Evolutionary conservation across 2,329 filamentous ascomycete genomes (phyloP).

Genomic region (Fusarium longipes): DNA sequence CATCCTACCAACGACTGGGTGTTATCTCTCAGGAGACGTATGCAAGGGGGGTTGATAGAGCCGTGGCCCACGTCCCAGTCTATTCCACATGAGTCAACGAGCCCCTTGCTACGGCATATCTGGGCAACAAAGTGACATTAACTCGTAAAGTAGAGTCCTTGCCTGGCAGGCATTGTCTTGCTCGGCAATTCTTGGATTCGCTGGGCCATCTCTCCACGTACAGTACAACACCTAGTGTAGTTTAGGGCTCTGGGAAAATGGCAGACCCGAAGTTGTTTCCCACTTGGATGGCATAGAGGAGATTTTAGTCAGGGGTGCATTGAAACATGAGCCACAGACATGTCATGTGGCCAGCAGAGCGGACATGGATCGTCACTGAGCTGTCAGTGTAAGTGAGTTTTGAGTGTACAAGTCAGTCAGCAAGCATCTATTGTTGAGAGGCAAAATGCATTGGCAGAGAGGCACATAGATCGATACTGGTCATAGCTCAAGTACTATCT

Average conservation of each 20-base stretch:
- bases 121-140: constrained; percentile 29
- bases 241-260: constrained; percentile 6
- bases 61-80: constrained; percentile 4
- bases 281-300: not conserved
- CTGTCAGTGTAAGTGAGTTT: constrained; percentile 1
- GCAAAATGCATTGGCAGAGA: not conserved
- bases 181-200: constrained; percentile 31
- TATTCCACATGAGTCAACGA: constrained; percentile 9
- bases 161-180: constrained; percentile 1
- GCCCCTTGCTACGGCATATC: constrained; percentile 27
- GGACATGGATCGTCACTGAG: constrained; percentile 7
- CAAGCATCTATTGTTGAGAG: constrained; percentile 3
- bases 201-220: constrained; percentile 15
- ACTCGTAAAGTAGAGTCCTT: constrained; percentile 6
- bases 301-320: not conserved
- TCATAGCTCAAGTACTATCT: not conserved
- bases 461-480: not conserved
- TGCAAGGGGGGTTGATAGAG: constrained; percentile 25
- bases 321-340: constrained; percentile 9
- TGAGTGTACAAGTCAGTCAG: not conserved
- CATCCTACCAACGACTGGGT: constrained; percentile 30
- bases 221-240: not conserved
- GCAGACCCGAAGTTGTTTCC: constrained; percentile 10
- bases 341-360: constrained; percentile 15
- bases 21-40: constrained; percentile 11